Percentiles rank a stretch among this genome's conserved stretches.
Conservation (phyloP, 2,329 filamentous ascomycete genomes). For the Trichophyton rubrum region DNA sequence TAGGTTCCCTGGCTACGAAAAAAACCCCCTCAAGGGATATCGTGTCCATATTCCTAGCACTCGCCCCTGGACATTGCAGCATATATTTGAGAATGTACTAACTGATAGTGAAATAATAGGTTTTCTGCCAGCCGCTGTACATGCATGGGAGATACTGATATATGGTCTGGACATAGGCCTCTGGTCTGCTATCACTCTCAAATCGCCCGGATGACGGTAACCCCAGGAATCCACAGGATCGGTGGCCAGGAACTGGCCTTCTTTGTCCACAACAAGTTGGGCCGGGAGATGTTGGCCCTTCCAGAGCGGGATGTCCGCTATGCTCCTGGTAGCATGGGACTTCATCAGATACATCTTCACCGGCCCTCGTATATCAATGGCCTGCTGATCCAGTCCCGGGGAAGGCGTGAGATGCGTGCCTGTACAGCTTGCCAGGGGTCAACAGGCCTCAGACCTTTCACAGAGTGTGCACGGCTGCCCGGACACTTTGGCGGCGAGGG, state of each 20-base stretch:
- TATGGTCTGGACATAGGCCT: not conserved
- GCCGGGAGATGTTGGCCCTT: not conserved
- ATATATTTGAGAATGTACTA: too few relatives aligned
- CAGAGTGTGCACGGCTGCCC: slow-evolving; percentile 3
- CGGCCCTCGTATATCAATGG: not conserved
- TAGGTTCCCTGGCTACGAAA: too few relatives aligned
- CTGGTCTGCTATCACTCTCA: not conserved
- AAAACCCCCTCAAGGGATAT: too few relatives aligned
- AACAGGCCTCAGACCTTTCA: not conserved
- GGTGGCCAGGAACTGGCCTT: not conserved
- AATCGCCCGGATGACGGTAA: not conserved
- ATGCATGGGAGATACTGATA: not conserved
- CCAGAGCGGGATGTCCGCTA: not conserved
- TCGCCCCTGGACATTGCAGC: too few relatives aligned
- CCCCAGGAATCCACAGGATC: not conserved
- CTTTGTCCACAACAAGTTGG: not conserved
- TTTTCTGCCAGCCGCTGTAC: not conserved
- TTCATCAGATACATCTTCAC: not conserved
- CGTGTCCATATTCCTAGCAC: too few relatives aligned
- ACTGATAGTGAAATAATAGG: too few relatives aligned
- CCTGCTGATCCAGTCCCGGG: not conserved
- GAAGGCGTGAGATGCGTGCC: not conserved
- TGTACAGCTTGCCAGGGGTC: not conserved
- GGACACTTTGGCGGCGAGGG: slow-evolving; percentile 1
- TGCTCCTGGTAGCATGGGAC: not conserved